Conservation (phyloP, 306 rosid species). For the Castanopsis chinensis region DNA sequence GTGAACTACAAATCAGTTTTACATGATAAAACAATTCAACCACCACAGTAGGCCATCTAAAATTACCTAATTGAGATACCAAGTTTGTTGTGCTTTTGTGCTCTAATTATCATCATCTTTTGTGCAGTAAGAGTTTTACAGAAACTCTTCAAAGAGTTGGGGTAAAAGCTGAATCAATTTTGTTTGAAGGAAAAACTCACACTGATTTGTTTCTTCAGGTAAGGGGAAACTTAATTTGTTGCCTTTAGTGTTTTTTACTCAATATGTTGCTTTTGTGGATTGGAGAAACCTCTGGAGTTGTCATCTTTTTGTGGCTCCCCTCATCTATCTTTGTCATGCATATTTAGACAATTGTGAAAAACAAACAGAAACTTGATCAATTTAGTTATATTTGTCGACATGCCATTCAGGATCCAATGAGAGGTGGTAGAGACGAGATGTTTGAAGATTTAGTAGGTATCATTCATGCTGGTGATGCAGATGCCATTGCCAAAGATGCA, state of each 20-base stretch:
- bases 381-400: neutral
- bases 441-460: slow-evolving; percentile 69
- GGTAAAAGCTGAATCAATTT: slow-evolving; percentile 64
- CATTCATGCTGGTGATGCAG: slow-evolving; percentile 66
- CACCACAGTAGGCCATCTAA: too few relatives aligned
- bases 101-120: slow-evolving; percentile 13
- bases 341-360: neutral
- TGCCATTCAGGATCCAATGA: slow-evolving; percentile 82
- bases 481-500: slow-evolving; percentile 63
- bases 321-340: neutral
- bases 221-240: slow-evolving; percentile 6
- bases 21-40: too few relatives aligned
- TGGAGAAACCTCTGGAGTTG: neutral
- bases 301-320: neutral
- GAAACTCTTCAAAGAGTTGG: slow-evolving; percentile 74
- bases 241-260: slow-evolving; percentile 3
- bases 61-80: neutral
- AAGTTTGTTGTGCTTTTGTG: neutral
- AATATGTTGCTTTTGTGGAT: neutral
- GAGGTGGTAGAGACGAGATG: slow-evolving; percentile 81
- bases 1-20: too few relatives aligned
- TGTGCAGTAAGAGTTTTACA: slow-evolving; percentile 66
- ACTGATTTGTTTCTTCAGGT: slow-evolving; percentile 98
- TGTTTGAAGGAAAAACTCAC: slow-evolving; percentile 83
- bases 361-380: neutral